Percentiles rank a stretch among this genome's conserved stretches.
phyloP scores from a whole-genome alignment of 2,329 filamentous ascomycete genomes.

The Penicillium sp. region DNA sequence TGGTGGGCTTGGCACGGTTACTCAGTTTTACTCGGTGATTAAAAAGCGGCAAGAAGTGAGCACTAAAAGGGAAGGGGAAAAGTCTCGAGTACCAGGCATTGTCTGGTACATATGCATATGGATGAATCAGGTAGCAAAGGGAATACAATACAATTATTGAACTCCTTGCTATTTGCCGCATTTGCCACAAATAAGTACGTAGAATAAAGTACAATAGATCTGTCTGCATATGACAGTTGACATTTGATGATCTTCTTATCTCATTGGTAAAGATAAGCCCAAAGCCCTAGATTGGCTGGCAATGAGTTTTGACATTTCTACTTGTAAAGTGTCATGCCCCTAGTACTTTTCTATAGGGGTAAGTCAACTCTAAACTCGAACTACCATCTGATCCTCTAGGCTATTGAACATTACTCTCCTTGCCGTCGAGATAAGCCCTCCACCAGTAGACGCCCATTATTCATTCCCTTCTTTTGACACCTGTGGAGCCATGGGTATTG shows the following conservation, averaged over 20 bases:
- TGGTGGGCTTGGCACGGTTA: too few relatives aligned
- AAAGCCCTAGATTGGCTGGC: slow-evolving; percentile 2
- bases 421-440: slow-evolving; percentile 3
- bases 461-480: background rate
- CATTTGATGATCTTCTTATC: slow-evolving; percentile 2
- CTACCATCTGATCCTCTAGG: background rate
- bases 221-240: background rate
- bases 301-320: background rate
- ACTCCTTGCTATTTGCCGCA: slow-evolving; percentile 1
- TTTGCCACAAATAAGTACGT: background rate
- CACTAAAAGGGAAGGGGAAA: too few relatives aligned
- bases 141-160: slow-evolving; percentile 1
- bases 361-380: background rate
- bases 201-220: background rate
- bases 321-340: background rate
- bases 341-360: background rate
- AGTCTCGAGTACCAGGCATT: too few relatives aligned
- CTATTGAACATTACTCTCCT: background rate
- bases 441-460: background rate
- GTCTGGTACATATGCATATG: background rate
- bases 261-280: slow-evolving; percentile 3
- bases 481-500: background rate
- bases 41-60: too few relatives aligned
- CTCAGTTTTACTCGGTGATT: too few relatives aligned
- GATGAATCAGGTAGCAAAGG: background rate